Evolutionary conservation across 768 basidiomycete species (phyloP).

Genomic region (Lactarius indigo): DNA sequence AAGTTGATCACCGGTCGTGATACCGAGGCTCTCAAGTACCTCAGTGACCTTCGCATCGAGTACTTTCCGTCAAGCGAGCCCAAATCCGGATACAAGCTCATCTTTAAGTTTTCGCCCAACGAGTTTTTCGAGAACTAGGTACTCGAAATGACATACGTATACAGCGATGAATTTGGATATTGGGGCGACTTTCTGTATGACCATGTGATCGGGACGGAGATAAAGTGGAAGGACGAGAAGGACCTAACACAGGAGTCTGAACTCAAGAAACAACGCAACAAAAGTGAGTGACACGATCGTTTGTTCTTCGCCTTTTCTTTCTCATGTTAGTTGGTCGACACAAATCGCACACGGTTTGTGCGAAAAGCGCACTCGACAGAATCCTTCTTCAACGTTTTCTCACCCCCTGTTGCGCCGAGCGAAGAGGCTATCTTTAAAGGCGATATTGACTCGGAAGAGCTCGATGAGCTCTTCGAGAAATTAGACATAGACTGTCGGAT

Average conservation of each 20-base stretch:
- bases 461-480: slow-evolving; percentile 88
- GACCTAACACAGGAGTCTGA: slow-evolving; percentile 97
- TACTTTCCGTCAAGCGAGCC: slow-evolving; percentile 64
- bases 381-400: slow-evolving; percentile 99
- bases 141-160: slow-evolving; percentile 92
- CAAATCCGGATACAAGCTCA: slow-evolving; percentile 89
- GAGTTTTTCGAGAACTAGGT: slow-evolving; percentile 83
- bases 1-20: slow-evolving; percentile 95
- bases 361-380: slow-evolving; percentile 87
- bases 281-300: slow-evolving; percentile 52
- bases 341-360: slow-evolving; percentile 77
- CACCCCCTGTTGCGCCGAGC: slow-evolving; percentile 68
- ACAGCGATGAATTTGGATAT: slow-evolving; percentile 91
- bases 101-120: slow-evolving; percentile 77
- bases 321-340: slow-evolving; percentile 40
- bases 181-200: slow-evolving; percentile 96
- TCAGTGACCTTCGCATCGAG: slow-evolving; percentile 75
- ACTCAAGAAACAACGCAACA: slow-evolving; percentile 99
- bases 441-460: slow-evolving; percentile 78
- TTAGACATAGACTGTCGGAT: slow-evolving; percentile 97
- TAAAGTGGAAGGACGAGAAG: slow-evolving; percentile 98
- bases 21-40: slow-evolving; percentile 75
- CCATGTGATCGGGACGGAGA: slow-evolving; percentile 84
- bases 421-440: slow-evolving; percentile 64
- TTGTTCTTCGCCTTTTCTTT: neutral